Base-by-base conservation (phyloP, 805 yeast species). In the Starmerella etchellsii region DNA sequence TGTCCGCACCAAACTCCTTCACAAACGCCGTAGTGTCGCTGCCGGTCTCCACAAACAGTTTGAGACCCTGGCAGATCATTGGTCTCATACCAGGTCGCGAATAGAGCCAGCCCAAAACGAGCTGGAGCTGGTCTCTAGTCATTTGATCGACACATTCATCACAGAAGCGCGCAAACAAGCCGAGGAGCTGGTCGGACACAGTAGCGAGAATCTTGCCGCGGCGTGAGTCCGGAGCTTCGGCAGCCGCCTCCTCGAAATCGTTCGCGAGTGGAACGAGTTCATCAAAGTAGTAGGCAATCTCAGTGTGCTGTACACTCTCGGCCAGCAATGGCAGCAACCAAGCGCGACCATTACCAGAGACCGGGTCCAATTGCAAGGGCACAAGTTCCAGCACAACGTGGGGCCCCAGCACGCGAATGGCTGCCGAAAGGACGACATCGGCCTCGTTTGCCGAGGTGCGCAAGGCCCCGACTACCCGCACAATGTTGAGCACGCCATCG, bases 291-390 rank as follows among this genome's bases (percentile, higher is more conserved):
- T 68, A 82, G 0, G 70, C 64, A 41, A 91, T 65, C 35, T 70
- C 68, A 2, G 96, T 79, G 53, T 74, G 71, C 52, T 77, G 71
- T 22, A 84, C 80, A 54, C 82, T 76, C 54, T 87, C 96, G 63
- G 96, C 78, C 46, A 91, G 69, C 26, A 91, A 58, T 10, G 98
- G 98, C 49, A 91, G 69, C 52, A 91, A 56, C 96, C 97, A 91
- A 34, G 96, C 96, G 57, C 97, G 74, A 34, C 96, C 96, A n/a
- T 77, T 70, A 32, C 69, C 67, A 25, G 64, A 61, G 2, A 48
- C 58, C 4, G 78, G 73, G 34, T 70, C 69, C 52, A 91, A 67
- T 55, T 88, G 84, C 54, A 91, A 66, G 6, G 99, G 97, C 26
- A 91, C 67, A 4, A 71, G 65, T 34, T 72, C 46, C 16, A 43